These are phyloP conservation scores for Blastocystis sp. DNA, from an alignment of 352 stramenopile species.

Conservation along the genomic window DNA sequence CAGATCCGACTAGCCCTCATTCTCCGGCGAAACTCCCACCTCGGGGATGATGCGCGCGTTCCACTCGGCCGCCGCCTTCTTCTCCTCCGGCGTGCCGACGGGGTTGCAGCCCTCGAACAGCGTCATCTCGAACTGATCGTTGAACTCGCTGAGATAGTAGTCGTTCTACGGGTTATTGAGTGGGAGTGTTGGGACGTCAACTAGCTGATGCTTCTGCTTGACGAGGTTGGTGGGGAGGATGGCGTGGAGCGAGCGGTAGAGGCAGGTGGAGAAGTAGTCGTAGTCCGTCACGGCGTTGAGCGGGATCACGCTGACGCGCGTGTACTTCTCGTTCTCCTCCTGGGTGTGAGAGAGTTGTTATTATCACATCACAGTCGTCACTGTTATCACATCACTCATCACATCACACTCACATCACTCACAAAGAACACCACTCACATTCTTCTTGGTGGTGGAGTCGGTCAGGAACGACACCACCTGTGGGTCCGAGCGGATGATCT, in stretches of 20 bases:
- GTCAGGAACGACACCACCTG: conserved; percentile 32
- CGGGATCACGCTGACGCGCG: conserved; percentile 11
- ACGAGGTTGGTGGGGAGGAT: conserved; percentile 56
- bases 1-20: conserved; percentile 33
- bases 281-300: conserved; percentile 53
- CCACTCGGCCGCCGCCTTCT: neutral
- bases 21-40: neutral
- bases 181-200: neutral
- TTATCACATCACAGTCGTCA: neutral
- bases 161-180: conserved; percentile 30
- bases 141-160: conserved; percentile 62
- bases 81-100: neutral
- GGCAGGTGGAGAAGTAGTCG: conserved; percentile 42
- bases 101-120: conserved; percentile 42
- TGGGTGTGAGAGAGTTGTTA: neutral
- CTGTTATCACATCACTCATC: neutral
- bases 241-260: conserved; percentile 7
- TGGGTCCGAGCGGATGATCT: conserved; percentile 43
- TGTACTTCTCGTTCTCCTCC: conserved; percentile 51
- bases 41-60: conserved; percentile 44
- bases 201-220: conserved; percentile 18
- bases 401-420: neutral
- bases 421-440: neutral
- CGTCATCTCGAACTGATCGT: conserved; percentile 41
- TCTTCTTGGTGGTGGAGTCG: neutral